Evolutionary conservation across 768 basidiomycete species (phyloP), one percentile per base, ranked within the genome.

Genomic region (Amanita brunnescens): DNA sequence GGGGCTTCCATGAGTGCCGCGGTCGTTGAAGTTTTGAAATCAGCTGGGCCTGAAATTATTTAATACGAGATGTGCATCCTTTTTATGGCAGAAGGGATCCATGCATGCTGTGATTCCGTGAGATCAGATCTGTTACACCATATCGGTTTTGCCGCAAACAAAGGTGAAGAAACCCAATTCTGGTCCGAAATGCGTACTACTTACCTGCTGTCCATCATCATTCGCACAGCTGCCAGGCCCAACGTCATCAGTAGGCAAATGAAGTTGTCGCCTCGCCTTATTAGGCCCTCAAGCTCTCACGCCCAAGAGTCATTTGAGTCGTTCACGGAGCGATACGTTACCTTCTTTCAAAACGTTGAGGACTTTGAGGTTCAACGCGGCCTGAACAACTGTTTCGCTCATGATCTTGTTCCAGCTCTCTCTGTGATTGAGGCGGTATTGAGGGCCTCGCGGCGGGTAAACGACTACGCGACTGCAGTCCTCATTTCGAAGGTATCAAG

Each of bases 341-440:
- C 76, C 57, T 99, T 99, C 72, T 99, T 99, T 79, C 71, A 88
- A 64, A 77, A 81, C 51, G 92, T 91, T 44, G 83, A 92, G 64
- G 96, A 99, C 72, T 99, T 99, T 65, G 96, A 99, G 76, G 87
- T 99, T 57, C 95, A 99, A 72, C 90, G 96, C 46, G 96, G 96
- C 34, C 76, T 99, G 62, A 99, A 99, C 78, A 99, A 99, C 79
- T 97, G 94, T 75, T 99, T 99, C 67, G 91, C 96, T 2, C 95
- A 98, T 68, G 96, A 99, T 69, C 81, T 96, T 56, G 92, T 96
- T 13, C 92, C 92, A 5, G 80, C 89, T 1, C 79, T 89, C 23
- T 66, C 74, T 50, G 90, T 95, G 60, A 71, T 94, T 49, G 91
- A 93, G 71, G 87, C 90, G 56, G 91, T 91, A 23, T 72, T 94